Conservation (phyloP, 1,284 basidiomycete genomes). For the Neolentinus lepideus region DNA sequence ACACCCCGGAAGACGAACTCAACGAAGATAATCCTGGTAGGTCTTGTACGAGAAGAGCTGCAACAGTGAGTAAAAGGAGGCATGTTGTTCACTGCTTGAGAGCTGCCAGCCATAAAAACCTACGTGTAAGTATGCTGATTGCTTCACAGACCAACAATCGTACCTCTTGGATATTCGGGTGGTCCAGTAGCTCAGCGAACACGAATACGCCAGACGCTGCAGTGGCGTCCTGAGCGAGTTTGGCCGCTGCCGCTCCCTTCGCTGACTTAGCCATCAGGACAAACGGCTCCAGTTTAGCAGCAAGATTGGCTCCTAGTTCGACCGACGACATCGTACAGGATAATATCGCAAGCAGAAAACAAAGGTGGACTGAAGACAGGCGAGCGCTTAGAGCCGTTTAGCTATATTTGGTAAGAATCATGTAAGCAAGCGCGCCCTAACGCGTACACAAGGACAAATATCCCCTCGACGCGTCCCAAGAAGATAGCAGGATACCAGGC, state of each 20-base stretch:
- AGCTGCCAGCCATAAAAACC: conserved; percentile 49
- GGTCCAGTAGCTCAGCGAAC: conserved; percentile 81
- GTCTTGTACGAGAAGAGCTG: conserved; percentile 88
- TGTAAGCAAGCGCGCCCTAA: not conserved
- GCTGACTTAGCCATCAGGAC: conserved; percentile 85
- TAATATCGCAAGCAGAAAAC: not conserved
- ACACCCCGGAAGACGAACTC: conserved; percentile 7
- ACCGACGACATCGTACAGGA: conserved; percentile 22
- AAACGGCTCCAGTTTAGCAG: conserved; percentile 77
- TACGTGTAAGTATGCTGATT: not conserved
- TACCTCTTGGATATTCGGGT: conserved; percentile 81
- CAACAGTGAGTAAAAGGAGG: conserved; percentile 56
- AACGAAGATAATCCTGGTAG: conserved; percentile 66
- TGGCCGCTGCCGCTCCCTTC: conserved; percentile 87
- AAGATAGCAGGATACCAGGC: not conserved
- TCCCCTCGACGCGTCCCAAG: not conserved
- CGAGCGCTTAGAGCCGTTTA: not conserved
- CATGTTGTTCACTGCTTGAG: conserved; percentile 51
- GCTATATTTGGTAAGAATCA: not conserved
- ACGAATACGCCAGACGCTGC: conserved; percentile 86
- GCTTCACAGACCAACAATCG: conserved; percentile 9
- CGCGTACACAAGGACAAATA: not conserved
- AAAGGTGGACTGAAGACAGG: too few relatives aligned
- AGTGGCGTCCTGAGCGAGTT: conserved; percentile 81
- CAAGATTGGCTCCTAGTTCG: conserved; percentile 48